A percentile compares a stretch with the other conserved stretches of the same genome.
Evolutionary conservation across 495 filamentous ascomycete species (phyloP).

Genomic region (Clavariopsis aquatica): DNA sequence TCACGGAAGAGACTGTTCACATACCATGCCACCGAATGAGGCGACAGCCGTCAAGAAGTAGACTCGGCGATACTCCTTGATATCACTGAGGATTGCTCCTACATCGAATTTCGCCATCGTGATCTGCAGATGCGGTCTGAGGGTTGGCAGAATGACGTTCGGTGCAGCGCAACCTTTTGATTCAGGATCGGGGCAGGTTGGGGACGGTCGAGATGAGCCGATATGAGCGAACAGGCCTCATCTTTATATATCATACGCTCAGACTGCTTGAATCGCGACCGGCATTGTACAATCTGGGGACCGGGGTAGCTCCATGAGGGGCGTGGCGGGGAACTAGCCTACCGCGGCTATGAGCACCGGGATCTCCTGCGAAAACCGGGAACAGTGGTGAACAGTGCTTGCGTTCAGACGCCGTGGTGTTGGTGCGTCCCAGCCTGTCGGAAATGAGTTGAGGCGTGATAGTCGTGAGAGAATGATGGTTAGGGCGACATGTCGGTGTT

Average conservation of each 20-base stretch:
- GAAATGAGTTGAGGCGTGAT: neutral
- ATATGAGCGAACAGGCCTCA: neutral
- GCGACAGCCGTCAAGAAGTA: slow-evolving; percentile 36
- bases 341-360: neutral
- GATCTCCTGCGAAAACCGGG: neutral
- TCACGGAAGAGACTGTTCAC: neutral
- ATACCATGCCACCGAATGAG: slow-evolving; percentile 34
- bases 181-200: neutral
- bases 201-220: neutral
- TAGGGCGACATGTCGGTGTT: neutral
- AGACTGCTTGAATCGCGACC: neutral
- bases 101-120: slow-evolving; percentile 34
- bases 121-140: neutral
- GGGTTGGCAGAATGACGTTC: neutral
- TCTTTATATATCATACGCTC: neutral
- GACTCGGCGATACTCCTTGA: slow-evolving; percentile 34
- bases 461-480: neutral
- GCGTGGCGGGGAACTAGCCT: neutral
- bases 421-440: neutral
- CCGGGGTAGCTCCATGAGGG: neutral
- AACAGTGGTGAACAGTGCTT: neutral
- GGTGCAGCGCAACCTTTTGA: neutral
- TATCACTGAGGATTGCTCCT: slow-evolving; percentile 19
- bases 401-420: neutral
- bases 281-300: neutral